Evolutionary conservation across 2,329 filamentous ascomycete species (phyloP).

Genomic region (Pseudogymnoascus sp.): DNA sequence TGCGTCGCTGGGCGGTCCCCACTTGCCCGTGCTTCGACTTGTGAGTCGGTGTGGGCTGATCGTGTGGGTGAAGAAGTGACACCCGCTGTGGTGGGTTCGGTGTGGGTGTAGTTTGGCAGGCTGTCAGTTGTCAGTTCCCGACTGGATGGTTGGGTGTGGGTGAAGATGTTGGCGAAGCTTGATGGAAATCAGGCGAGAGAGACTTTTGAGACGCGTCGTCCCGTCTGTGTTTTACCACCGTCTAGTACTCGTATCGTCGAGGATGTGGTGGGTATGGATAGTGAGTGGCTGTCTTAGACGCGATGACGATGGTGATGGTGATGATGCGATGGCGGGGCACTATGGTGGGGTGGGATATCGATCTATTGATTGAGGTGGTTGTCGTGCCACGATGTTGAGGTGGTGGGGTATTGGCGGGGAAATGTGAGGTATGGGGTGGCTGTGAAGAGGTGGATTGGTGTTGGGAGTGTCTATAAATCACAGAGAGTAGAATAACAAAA

Average conservation of each 20-base stretch:
- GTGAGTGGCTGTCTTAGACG: not conserved
- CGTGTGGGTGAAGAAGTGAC: not conserved
- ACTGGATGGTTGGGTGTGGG: not conserved
- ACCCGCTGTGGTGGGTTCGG: not conserved
- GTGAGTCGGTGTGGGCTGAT: not conserved
- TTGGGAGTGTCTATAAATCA: too few relatives aligned
- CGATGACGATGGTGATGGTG: not conserved
- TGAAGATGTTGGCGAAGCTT: not conserved
- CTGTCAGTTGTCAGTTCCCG: not conserved
- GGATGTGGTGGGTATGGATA: not conserved
- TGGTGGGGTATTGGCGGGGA: not conserved
- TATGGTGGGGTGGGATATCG: not conserved
- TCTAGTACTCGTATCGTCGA: not conserved
- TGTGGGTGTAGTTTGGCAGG: not conserved
- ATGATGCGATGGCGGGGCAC: not conserved
- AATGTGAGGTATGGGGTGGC: not conserved
- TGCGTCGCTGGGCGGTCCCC: too few relatives aligned
- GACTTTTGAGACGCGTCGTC: too few relatives aligned
- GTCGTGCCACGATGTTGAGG: too few relatives aligned
- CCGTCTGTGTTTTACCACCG: not conserved
- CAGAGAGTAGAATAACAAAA: not conserved
- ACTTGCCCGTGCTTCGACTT: too few relatives aligned
- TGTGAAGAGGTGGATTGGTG: too few relatives aligned
- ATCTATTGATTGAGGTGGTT: not conserved
- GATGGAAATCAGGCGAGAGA: too few relatives aligned